Evolutionary conservation across 2,329 filamentous ascomycete species (phyloP), one percentile per base, ranked within the genome.

Genomic region (Aspergillus felis): DNA sequence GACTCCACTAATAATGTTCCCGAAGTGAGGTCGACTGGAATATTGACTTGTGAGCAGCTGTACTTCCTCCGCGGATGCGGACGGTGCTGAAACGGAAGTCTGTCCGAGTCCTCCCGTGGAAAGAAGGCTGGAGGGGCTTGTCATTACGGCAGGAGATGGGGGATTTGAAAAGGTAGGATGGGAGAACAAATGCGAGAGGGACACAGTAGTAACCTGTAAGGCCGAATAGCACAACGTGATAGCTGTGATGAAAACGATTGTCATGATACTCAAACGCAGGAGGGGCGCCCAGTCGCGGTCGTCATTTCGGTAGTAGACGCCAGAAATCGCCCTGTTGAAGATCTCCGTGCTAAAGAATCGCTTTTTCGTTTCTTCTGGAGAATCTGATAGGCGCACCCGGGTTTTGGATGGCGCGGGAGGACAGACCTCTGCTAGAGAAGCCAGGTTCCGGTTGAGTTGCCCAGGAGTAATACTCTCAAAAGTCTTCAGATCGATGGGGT

Each of bases 361-460:
- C 24, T 64, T 57, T 2, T 42, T 56, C 25, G 14, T 17, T 17
- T 7, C 32, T 17, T 60, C 51, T 7, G 50, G 22, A 41, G 56
- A 35, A 20, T 44, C 2, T 61, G 53, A 44, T 20, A 44, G 55
- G 22, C 64, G 60, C 6, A 64, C 20, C 22, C 59, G 58, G 27
- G 63, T 55, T 35, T 66, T 69, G 32, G 57, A 57, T 32, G 58
- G 38, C 51, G 67, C 68, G 54, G 63, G 70, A 24, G 68, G 64
- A 57, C 70, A 71, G 29, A 71, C 66, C 22, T 65, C 66, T 44
- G 69, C 71, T 41, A 79, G 67, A 24, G 74, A 78, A 29, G 78
- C 76, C 25, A 81, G 63, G 56, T 80, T 79, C 35, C 75, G 69
- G 61, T 80, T 80, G 28, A 81, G 68, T 50, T 80, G 77, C 12